Conservation (phyloP, 805 yeast genomes). For the Spathaspora passalidarum region DNA sequence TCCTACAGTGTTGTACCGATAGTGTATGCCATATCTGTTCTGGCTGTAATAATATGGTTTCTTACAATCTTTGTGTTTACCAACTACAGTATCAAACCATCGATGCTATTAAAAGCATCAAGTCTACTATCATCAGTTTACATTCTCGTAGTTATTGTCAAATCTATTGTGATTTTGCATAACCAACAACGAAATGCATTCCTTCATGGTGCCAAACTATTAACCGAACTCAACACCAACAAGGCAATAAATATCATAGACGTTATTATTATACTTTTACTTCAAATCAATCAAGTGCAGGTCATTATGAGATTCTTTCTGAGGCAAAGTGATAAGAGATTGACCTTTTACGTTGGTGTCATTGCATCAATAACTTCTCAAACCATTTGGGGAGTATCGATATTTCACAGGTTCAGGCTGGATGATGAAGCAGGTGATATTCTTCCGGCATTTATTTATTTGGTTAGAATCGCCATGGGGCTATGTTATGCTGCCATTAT, state of each 20-base stretch:
- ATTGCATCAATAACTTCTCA: constrained; percentile 53
- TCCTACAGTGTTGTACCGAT: constrained; percentile 59
- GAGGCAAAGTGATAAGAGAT: constrained; percentile 64
- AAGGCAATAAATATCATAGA: constrained; percentile 53
- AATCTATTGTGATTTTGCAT: constrained; percentile 44
- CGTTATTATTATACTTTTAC: constrained; percentile 52
- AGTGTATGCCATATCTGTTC: constrained; percentile 58
- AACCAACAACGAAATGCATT: constrained; percentile 46
- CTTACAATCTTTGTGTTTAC: constrained; percentile 63
- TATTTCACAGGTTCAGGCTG: constrained; percentile 37
- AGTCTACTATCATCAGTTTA: constrained; percentile 54
- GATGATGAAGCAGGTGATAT: constrained; percentile 51
- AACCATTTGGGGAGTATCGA: constrained; percentile 67
- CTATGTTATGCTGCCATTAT: constrained; percentile 66
- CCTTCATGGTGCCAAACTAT: constrained; percentile 41
- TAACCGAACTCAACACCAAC: constrained; percentile 42
- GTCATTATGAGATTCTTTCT: constrained; percentile 65
- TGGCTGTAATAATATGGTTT: constrained; percentile 62
- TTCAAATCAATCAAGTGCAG: constrained; percentile 69
- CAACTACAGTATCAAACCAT: constrained; percentile 61
- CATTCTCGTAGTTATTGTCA: constrained; percentile 47
- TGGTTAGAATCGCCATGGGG: constrained; percentile 68
- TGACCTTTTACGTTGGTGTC: constrained; percentile 58
- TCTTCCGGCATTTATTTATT: constrained; percentile 70
- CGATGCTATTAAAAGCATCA: constrained; percentile 48